phyloP scores from a whole-genome alignment of 2,329 filamentous ascomycete genomes.

The Apiospora rasikravindrae region DNA sequence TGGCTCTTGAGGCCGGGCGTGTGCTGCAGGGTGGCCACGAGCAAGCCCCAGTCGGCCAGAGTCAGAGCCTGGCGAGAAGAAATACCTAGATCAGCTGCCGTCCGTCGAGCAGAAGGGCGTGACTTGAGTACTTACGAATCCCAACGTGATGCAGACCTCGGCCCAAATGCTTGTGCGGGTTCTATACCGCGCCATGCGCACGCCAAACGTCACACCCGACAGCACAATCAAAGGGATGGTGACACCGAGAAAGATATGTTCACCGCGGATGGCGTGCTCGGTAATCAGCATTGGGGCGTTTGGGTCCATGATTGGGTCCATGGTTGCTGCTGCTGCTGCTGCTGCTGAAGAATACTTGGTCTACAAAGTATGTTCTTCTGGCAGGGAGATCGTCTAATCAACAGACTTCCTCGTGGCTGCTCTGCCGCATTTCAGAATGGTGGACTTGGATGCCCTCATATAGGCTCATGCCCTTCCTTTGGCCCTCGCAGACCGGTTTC shows the following conservation, averaged over 20 bases:
- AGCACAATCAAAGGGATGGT: background rate
- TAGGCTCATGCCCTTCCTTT: background rate
- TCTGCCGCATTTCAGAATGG: background rate
- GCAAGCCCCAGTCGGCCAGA: background rate
- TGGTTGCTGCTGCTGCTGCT: background rate
- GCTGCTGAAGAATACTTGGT: background rate
- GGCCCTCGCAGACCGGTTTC: background rate
- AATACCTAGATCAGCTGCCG: background rate
- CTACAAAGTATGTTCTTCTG: background rate
- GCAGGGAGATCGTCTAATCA: background rate
- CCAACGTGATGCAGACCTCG: slow-evolving; percentile 7
- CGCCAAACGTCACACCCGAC: background rate
- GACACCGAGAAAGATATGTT: background rate
- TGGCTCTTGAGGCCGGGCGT: background rate
- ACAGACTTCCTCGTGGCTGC: background rate
- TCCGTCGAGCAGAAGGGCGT: background rate
- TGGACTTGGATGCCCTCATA: background rate
- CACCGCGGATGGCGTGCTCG: background rate
- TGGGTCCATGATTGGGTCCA: background rate
- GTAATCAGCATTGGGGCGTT: background rate
- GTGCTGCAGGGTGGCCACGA: background rate
- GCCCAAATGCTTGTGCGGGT: background rate
- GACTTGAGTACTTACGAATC: background rate
- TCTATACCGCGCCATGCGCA: background rate
- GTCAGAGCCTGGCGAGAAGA: background rate